Conservation (phyloP, 202 grass and related monocot species). For the Panicum virgatum region DNA sequence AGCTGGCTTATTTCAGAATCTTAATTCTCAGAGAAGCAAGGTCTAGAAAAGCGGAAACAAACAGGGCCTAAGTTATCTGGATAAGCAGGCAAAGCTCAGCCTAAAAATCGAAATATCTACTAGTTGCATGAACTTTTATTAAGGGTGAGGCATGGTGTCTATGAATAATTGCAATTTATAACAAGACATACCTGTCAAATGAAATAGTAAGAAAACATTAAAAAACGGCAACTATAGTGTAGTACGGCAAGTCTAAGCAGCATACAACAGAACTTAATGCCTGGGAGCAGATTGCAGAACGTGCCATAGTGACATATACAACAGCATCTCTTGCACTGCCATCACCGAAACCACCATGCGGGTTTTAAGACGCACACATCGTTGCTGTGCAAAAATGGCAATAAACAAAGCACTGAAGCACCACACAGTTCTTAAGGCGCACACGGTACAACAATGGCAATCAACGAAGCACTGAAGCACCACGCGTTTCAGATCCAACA, state of each 20-base stretch:
- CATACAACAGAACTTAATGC: not conserved
- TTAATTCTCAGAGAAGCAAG: too few species aligned
- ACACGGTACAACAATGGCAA: not conserved
- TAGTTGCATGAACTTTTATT: not conserved
- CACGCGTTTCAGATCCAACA: constrained; percentile 16
- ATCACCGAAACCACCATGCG: not conserved
- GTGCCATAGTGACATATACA: not conserved
- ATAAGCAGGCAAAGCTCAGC: not conserved
- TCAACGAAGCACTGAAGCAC: not conserved
- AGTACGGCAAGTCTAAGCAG: not conserved
- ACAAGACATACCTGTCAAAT: not conserved
- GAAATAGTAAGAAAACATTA: not conserved
- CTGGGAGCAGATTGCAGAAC: not conserved
- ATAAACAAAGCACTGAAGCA: not conserved
- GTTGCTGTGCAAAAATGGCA: not conserved
- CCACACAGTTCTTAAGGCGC: not conserved
- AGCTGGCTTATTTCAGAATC: too few species aligned
- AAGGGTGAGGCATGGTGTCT: not conserved
- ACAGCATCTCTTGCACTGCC: not conserved
- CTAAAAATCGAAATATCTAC: not conserved
- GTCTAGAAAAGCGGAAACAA: too few species aligned
- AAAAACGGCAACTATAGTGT: not conserved
- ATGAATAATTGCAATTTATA: not conserved
- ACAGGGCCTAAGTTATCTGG: not conserved
- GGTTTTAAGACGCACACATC: not conserved